Evolutionary conservation across 129 eudicot genomes (phyloP), one percentile per base, ranked within the genome.

Genomic region (Arctium lappa): DNA sequence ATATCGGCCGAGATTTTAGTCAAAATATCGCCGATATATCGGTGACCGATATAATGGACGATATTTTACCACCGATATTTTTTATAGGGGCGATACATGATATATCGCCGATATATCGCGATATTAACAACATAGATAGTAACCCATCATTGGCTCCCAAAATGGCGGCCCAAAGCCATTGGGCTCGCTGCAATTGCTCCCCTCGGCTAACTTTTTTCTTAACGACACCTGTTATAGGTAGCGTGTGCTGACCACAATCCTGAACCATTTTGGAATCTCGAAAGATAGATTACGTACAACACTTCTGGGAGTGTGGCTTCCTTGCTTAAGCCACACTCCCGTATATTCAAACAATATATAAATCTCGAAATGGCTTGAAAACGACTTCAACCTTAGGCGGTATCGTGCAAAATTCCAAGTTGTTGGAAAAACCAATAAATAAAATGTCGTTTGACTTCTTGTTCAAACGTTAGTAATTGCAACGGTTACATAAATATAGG

Each of bases 121-220:
- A n/a, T n/a, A n/a, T n/a, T n/a, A n/a, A n/a, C n/a, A n/a, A n/a
- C n/a, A 88, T 77, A 91, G 85, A 88, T 77, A 91, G 85, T 53
- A 91, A 76, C 62, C 95, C 95, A 12, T 91, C 91, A 29, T 85
- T 91, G 9, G 89, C 92, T 68, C 94, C 92, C 65, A 91, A 85
- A 11, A 88, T 81, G 85, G 91, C 89, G 4, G 91, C 93, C 33
- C 90, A 66, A 1, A 89, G 88, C 93, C 97, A 91, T 76, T 87
- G 93, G 42, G 91, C 91, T 78, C 87, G 78, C 42, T 88, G 86
- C 39, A 91, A 13, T 29, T 75, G 84, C 22, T 81, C 68, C 33
- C 79, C 56, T 82, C 39, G 82, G 32, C 46, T 80, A 36, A 50
- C 8, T 37, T 75, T 75, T 56, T 79, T 83, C 34, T 83, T 78